A percentile compares a stretch with the other conserved stretches of the same genome.
Conservation (phyloP, 306 rosid species). For the Glycine tomentella region DNA sequence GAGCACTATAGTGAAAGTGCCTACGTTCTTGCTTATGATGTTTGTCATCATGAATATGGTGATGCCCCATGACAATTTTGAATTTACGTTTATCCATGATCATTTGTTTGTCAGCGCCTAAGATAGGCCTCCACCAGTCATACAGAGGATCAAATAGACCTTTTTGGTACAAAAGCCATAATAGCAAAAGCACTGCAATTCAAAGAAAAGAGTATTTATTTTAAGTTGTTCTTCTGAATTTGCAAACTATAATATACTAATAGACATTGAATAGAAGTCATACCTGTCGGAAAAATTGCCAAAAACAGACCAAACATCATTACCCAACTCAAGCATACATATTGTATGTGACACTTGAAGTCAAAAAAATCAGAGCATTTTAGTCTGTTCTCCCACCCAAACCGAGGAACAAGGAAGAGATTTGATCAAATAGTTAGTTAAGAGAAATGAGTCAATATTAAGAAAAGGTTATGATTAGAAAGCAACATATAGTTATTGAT, state of each 20-base stretch:
- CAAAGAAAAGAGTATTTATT: constrained; percentile 38
- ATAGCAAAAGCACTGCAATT: constrained; percentile 69
- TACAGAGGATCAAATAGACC: constrained; percentile 92
- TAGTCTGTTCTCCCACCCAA: constrained; percentile 56
- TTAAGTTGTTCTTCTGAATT: constrained; percentile 17
- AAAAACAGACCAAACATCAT: constrained; percentile 77
- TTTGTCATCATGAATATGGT: constrained; percentile 45
- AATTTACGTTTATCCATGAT: constrained; percentile 40
- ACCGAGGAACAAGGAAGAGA: constrained; percentile 2
- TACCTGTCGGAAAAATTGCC: constrained; percentile 86
- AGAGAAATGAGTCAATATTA: constrained; percentile 19
- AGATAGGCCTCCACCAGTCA: constrained; percentile 87
- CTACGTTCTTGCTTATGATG: constrained; percentile 54
- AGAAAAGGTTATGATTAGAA: neutral
- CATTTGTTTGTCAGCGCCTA: constrained; percentile 45
- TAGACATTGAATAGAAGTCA: constrained; percentile 27
- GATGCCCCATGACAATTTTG: constrained; percentile 47
- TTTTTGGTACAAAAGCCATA: constrained; percentile 86
- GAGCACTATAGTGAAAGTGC: constrained; percentile 54
- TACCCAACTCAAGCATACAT: constrained; percentile 88
- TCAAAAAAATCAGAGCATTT: constrained; percentile 86
- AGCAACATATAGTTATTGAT: neutral
- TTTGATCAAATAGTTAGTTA: constrained; percentile 34
- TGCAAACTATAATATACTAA: neutral
- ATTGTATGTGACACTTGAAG: constrained; percentile 89